A percentile compares a stretch with the other conserved stretches of the same genome.
These are phyloP conservation scores for Zopfochytrium polystomum DNA, from an alignment of 371 early-diverging fungal species.

Conservation along the genomic window DNA sequence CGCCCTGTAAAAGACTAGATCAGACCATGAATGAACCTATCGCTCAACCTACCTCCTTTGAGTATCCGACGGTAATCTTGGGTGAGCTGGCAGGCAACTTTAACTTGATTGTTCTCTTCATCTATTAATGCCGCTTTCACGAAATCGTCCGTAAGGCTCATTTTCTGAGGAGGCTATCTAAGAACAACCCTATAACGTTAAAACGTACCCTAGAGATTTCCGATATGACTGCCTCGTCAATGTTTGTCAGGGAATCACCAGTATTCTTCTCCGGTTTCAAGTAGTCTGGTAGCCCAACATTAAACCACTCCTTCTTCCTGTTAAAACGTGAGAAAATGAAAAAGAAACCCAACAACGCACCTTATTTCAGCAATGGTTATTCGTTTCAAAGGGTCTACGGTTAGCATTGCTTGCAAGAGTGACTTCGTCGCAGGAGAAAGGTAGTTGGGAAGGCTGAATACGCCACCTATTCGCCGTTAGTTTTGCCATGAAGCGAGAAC, in stretches of 20 bases:
- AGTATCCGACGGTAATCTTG: conserved; percentile 69
- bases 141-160: conserved; percentile 68
- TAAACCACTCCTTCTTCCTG: conserved; percentile 89
- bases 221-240: conserved; percentile 72
- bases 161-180: conserved; percentile 52
- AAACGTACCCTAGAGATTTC: conserved; percentile 63
- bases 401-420: conserved; percentile 87
- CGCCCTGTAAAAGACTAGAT: too few species aligned
- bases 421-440: conserved; percentile 77
- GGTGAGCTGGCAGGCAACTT: conserved; percentile 90
- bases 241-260: conserved; percentile 55
- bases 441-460: conserved; percentile 84
- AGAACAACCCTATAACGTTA: neutral
- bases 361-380: conserved; percentile 88
- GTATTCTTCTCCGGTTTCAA: conserved; percentile 64
- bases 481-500: neutral
- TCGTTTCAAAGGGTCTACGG: conserved; percentile 93
- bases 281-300: conserved; percentile 83
- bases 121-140: conserved; percentile 68
- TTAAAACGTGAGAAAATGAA: too few species aligned
- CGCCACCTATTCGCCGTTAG: conserved; percentile 59
- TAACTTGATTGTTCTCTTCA: conserved; percentile 84
- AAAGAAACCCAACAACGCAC: too few species aligned
- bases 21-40: neutral
- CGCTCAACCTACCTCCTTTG: conserved; percentile 4